phyloP scores from a whole-genome alignment of 257 asterid genomes.

The Nicotiana knightiana region DNA sequence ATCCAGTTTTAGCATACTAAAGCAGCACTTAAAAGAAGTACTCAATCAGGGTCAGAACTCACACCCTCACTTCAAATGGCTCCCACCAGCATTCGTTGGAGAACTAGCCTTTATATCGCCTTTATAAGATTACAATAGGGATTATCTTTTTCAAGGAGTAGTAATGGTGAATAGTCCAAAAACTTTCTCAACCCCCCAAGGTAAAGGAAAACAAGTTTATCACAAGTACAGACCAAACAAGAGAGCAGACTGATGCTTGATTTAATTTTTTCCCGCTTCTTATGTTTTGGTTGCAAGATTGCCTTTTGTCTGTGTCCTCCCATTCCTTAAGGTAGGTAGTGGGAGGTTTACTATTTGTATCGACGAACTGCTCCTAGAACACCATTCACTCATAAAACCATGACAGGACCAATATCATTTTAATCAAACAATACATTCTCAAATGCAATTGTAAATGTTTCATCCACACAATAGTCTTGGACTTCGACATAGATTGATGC shows the following conservation, averaged over 20 bases:
- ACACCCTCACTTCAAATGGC: neutral
- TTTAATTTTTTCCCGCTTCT: neutral
- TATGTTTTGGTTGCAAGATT: neutral
- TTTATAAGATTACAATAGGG: neutral
- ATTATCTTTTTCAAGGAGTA: neutral
- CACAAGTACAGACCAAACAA: neutral
- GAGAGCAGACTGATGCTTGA: neutral
- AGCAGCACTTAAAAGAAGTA: neutral
- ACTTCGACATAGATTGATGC: neutral
- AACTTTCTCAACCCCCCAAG: neutral
- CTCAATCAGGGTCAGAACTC: neutral
- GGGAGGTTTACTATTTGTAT: neutral
- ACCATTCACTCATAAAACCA: neutral
- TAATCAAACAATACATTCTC: neutral
- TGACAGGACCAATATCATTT: neutral
- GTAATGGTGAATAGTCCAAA: neutral
- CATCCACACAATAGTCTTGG: neutral
- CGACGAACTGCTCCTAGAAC: neutral
- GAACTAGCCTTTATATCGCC: neutral
- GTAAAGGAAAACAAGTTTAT: neutral
- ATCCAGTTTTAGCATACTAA: neutral
- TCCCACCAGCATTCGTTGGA: neutral
- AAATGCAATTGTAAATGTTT: neutral
- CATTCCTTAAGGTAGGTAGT: neutral
- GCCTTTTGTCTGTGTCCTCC: neutral